Conservation (phyloP, 2,329 filamentous ascomycete species). For the Hypoxylon sp. region DNA sequence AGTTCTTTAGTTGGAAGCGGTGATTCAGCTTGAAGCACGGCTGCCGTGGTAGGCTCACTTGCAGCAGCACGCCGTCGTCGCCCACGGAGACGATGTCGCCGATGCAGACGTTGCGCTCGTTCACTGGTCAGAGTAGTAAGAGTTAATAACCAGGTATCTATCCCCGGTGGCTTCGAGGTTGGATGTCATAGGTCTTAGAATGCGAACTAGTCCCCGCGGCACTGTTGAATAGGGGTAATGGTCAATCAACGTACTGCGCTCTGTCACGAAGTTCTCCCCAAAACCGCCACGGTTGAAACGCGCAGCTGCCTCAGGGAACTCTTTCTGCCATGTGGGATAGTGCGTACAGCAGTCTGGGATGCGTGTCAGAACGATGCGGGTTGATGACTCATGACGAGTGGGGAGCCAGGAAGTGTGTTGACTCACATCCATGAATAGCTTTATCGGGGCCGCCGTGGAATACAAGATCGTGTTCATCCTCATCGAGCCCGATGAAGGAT, state of each 20-base stretch:
- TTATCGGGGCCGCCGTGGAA: conserved; percentile 76
- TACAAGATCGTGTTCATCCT: conserved; percentile 73
- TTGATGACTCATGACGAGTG: conserved; percentile 2
- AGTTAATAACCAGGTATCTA: background rate
- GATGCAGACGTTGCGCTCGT: conserved; percentile 76
- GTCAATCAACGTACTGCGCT: conserved; percentile 51
- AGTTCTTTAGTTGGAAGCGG: conserved; percentile 74
- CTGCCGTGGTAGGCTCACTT: conserved; percentile 73
- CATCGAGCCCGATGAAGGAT: conserved; percentile 65
- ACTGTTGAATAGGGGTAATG: conserved; percentile 26
- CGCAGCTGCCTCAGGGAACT: conserved; percentile 66
- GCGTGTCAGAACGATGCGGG: conserved; percentile 11
- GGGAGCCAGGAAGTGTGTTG: background rate
- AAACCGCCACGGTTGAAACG: conserved; percentile 72
- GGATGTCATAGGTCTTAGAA: background rate
- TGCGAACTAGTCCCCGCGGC: background rate
- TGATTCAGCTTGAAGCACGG: conserved; percentile 80
- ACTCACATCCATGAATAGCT: conserved; percentile 71
- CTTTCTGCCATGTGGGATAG: conserved; percentile 68
- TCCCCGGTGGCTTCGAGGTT: background rate
- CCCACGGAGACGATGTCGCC: conserved; percentile 68
- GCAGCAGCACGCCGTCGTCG: conserved; percentile 64
- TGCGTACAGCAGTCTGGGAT: conserved; percentile 70
- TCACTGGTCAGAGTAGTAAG: conserved; percentile 56
- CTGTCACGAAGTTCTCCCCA: conserved; percentile 74